These are phyloP conservation scores for Xylaria grammica DNA, from an alignment of 495 filamentous ascomycete genomes.

Conservation along the genomic window DNA sequence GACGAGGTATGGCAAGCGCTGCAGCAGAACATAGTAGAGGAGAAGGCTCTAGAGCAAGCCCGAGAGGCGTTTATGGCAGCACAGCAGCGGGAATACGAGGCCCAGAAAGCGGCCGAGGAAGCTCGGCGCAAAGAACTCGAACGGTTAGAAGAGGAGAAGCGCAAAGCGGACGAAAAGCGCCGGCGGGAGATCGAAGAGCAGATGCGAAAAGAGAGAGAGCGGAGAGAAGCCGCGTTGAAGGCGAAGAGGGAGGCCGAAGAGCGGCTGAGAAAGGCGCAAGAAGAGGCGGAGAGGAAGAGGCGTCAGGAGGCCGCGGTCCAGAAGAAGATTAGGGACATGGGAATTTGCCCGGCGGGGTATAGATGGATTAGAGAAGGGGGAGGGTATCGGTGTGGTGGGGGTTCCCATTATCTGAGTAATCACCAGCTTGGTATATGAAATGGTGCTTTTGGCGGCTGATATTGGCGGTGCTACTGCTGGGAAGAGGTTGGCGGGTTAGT, in stretches of 20 bases:
- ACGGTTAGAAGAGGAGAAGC: constrained; percentile 14
- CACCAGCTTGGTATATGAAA: background rate
- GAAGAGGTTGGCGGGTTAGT: no score
- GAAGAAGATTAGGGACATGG: constrained; percentile 40
- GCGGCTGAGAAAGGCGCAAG: constrained; percentile 30
- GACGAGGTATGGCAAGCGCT: constrained; percentile 68
- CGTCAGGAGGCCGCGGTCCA: constrained; percentile 31
- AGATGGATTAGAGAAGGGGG: constrained; percentile 27
- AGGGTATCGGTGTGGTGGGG: background rate
- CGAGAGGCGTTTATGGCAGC: constrained; percentile 20
- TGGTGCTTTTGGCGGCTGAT: no score
- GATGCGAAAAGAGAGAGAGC: constrained; percentile 18
- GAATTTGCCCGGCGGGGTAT: constrained; percentile 38
- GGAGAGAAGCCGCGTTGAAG: constrained; percentile 23
- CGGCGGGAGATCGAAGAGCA: constrained; percentile 19
- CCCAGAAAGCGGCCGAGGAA: constrained; percentile 14
- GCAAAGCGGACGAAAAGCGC: constrained; percentile 14
- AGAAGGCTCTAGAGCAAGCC: background rate
- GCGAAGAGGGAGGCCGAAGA: constrained; percentile 26
- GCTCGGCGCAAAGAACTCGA: constrained; percentile 20
- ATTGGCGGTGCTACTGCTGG: no score
- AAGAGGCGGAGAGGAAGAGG: constrained; percentile 32
- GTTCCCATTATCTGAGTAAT: constrained; percentile 1
- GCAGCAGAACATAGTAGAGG: constrained; percentile 46
- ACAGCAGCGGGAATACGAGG: constrained; percentile 17